phyloP scores from a whole-genome alignment of 2,329 filamentous ascomycete genomes.

The Pestalotiopsis sp. region DNA sequence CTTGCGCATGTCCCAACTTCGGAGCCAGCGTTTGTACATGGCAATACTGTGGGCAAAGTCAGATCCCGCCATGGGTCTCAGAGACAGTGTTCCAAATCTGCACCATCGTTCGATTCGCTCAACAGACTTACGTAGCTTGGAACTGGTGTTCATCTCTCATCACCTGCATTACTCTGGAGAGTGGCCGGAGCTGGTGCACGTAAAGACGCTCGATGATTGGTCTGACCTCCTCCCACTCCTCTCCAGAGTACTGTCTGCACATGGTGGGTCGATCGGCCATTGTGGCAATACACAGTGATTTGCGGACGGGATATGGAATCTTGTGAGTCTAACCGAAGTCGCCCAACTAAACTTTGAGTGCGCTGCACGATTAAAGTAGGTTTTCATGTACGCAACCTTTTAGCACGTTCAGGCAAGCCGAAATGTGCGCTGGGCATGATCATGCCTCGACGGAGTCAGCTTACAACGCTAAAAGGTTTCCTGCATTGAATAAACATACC shows the following conservation, averaged over 20 bases:
- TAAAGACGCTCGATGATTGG: constrained; percentile 1
- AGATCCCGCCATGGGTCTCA: not conserved
- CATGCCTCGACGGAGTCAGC: too few species aligned
- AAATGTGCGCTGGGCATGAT: too few species aligned
- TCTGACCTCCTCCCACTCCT: constrained; percentile 2
- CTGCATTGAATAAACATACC: too few species aligned
- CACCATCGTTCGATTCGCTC: not conserved
- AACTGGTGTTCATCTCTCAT: not conserved
- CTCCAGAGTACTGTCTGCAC: not conserved
- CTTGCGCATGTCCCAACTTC: not conserved
- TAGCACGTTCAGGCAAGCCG: too few species aligned
- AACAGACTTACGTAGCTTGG: not conserved
- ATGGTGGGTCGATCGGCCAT: not conserved
- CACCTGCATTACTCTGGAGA: not conserved
- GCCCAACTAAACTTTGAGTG: too few species aligned
- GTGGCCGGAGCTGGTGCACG: not conserved
- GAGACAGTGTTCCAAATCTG: not conserved
- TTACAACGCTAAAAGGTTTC: too few species aligned
- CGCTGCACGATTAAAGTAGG: too few species aligned
- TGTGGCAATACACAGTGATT: too few species aligned
- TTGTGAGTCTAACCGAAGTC: too few species aligned
- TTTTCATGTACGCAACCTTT: too few species aligned
- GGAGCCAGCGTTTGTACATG: constrained; percentile 1
- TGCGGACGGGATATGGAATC: too few species aligned
- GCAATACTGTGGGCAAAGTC: not conserved